Evolutionary conservation across 495 filamentous ascomycete species (phyloP).

Genomic region (Trichoderma gamsii): DNA sequence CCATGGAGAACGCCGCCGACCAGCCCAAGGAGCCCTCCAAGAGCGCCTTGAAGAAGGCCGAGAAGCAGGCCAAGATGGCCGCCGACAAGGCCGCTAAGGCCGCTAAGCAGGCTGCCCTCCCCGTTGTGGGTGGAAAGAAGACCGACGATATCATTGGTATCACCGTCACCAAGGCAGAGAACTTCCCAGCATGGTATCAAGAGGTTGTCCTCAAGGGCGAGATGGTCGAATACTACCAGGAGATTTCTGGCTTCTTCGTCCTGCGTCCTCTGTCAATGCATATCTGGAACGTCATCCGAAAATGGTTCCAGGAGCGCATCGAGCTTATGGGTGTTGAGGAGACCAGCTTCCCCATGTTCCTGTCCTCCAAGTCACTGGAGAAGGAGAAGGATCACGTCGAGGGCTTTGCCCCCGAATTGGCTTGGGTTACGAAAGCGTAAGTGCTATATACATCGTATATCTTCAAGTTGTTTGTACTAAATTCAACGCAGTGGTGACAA

Average conservation of each 20-base stretch:
- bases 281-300: conserved; percentile 88
- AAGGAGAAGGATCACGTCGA: conserved; percentile 96
- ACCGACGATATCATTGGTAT: conserved; percentile 72
- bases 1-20: conserved; percentile 22
- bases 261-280: conserved; percentile 78
- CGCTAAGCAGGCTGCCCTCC: conserved; percentile 57
- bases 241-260: conserved; percentile 94
- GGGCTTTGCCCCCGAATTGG: conserved; percentile 94
- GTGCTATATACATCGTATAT: conserved; percentile 21
- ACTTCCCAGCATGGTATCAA: conserved; percentile 92
- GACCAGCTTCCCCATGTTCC: conserved; percentile 92
- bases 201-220: conserved; percentile 92
- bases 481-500: conserved; percentile 58
- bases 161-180: conserved; percentile 71
- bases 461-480: conserved; percentile 3
- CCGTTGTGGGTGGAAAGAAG: conserved; percentile 45
- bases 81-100: conserved; percentile 62
- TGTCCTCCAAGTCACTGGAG: conserved; percentile 82
- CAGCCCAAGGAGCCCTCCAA: conserved; percentile 52
- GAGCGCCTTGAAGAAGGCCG: conserved; percentile 67
- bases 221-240: conserved; percentile 67
- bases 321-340: conserved; percentile 88
- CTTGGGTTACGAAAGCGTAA: conserved; percentile 96
- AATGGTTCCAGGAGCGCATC: conserved; percentile 82
- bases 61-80: conserved; percentile 59